These are phyloP conservation scores for Fusarium acutatum DNA, from an alignment of 2,329 filamentous ascomycete genomes.

Conservation along the genomic window DNA sequence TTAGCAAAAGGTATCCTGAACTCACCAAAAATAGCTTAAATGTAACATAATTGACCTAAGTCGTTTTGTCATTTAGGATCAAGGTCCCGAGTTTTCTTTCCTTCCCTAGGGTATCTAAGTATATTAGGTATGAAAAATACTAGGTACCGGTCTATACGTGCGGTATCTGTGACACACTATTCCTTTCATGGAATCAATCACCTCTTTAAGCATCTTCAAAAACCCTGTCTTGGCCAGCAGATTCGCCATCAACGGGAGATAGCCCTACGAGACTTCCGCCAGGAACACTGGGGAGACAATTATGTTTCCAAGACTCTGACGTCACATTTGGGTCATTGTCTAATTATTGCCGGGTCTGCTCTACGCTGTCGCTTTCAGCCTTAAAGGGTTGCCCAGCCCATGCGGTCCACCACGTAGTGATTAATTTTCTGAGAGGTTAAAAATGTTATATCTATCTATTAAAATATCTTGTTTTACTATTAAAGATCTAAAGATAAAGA, in stretches of 20 bases:
- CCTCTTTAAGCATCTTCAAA: neutral
- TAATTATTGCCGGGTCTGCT: constrained; percentile 6
- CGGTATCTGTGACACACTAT: neutral
- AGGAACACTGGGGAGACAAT: neutral
- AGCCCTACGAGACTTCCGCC: neutral
- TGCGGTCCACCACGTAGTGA: constrained; percentile 7
- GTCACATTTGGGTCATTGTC: constrained; percentile 27
- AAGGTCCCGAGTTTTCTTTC: too few relatives aligned
- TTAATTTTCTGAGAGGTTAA: too few relatives aligned
- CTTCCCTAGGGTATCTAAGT: too few relatives aligned
- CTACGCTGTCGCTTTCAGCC: constrained; percentile 25
- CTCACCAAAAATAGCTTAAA: too few relatives aligned
- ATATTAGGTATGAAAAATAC: neutral
- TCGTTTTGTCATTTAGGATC: too few relatives aligned
- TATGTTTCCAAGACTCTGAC: neutral
- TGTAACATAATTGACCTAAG: too few relatives aligned
- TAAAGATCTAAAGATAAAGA: too few relatives aligned
- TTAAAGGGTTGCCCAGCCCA: neutral
- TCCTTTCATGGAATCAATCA: neutral
- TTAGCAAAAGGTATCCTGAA: too few relatives aligned
- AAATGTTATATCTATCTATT: too few relatives aligned
- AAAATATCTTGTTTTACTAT: too few relatives aligned
- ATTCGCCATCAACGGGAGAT: neutral
- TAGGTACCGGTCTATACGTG: too few relatives aligned
- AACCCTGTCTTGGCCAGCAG: neutral